phyloP scores from a whole-genome alignment of 176 grass and related monocot genomes.

The Saccharum officinarum region DNA sequence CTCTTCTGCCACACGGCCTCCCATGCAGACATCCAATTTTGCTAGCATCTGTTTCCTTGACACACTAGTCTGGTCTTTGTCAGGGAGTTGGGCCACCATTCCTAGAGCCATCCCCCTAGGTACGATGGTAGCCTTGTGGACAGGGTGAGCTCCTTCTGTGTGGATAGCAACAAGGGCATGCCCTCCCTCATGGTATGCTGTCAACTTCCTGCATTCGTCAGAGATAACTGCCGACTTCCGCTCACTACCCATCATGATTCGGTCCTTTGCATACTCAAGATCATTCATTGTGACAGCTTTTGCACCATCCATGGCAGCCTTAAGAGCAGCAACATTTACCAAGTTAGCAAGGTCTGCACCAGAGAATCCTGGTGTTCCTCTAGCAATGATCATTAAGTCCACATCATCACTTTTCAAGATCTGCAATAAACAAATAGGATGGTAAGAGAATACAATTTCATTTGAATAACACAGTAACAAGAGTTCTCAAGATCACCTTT shows the following conservation, averaged over 20 bases:
- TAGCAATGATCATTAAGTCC: constrained; percentile 87
- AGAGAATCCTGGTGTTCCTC: constrained; percentile 93
- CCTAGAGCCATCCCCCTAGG: constrained; percentile 88
- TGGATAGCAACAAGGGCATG: constrained; percentile 97
- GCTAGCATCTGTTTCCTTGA: constrained; percentile 92
- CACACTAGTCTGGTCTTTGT: constrained; percentile 94
- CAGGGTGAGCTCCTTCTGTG: constrained; percentile 76
- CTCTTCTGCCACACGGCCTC: constrained; percentile 92
- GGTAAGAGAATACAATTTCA: constrained; percentile 31
- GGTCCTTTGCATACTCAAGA: constrained; percentile 91
- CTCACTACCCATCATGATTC: constrained; percentile 96
- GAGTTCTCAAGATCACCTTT: constrained; percentile 57
- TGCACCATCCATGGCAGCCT: constrained; percentile 92
- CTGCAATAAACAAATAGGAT: constrained; percentile 38
- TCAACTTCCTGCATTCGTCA: constrained; percentile 73
- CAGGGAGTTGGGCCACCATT: constrained; percentile 86
- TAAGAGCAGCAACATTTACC: constrained; percentile 90
- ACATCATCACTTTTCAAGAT: constrained; percentile 90
- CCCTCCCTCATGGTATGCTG: constrained; percentile 93
- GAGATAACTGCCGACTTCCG: constrained; percentile 91
- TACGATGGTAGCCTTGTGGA: constrained; percentile 96
- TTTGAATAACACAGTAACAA: neutral
- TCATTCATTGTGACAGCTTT: constrained; percentile 85
- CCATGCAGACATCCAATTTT: constrained; percentile 84
- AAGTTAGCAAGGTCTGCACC: constrained; percentile 98